Percentiles rank a stretch among this genome's conserved stretches.
Evolutionary conservation across 2,329 filamentous ascomycete species (phyloP).

Genomic region (Westerdykella ornata): DNA sequence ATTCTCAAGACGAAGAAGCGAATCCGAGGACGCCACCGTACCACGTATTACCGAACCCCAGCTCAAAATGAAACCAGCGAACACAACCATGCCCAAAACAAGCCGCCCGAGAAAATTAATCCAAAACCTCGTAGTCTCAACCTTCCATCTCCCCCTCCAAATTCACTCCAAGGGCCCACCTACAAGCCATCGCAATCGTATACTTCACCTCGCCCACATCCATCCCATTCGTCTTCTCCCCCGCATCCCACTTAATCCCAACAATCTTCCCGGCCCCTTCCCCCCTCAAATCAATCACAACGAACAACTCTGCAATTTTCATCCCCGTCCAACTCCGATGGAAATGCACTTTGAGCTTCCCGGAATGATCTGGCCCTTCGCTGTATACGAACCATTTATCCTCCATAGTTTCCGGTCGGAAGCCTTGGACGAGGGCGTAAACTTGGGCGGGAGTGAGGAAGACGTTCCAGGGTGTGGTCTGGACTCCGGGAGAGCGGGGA

Average conservation of each 20-base stretch:
- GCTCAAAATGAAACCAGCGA: no score
- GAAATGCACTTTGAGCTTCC: constrained; percentile 34
- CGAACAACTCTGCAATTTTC: constrained; percentile 31
- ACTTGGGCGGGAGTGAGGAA: constrained; percentile 27
- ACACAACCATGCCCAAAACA: no score
- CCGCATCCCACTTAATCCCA: constrained; percentile 31
- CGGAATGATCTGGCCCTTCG: constrained; percentile 26
- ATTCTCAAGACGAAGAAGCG: no score
- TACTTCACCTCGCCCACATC: constrained; percentile 23
- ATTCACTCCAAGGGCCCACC: no score
- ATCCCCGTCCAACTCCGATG: constrained; percentile 27
- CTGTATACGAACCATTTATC: constrained; percentile 33
- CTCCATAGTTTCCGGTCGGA: constrained; percentile 16
- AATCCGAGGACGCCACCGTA: no score
- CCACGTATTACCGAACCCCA: no score
- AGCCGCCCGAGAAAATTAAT: no score
- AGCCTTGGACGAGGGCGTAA: constrained; percentile 25
- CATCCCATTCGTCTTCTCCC: constrained; percentile 22
- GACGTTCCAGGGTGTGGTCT: constrained; percentile 26
- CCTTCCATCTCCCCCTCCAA: no score
- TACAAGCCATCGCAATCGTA: no score
- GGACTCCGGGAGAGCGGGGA: constrained; percentile 5
- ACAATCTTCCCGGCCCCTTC: constrained; percentile 32
- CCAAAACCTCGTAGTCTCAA: no score
- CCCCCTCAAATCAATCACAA: constrained; percentile 31